Conservation (phyloP, 768 basidiomycete species). For the Kondoa malvinella region DNA sequence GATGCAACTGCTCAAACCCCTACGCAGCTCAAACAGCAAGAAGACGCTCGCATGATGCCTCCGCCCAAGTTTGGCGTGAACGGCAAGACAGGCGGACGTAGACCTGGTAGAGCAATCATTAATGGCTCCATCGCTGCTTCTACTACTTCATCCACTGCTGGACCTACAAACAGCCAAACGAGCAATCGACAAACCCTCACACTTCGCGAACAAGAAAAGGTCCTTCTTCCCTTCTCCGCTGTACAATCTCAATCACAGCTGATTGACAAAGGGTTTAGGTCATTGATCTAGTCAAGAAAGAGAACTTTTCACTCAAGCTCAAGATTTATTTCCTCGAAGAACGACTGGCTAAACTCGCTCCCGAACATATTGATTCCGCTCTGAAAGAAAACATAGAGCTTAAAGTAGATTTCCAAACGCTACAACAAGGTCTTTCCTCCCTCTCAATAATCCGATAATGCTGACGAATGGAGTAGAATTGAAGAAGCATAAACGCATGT, state of each 20-base stretch:
- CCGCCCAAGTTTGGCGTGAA: background rate
- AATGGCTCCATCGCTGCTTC: background rate
- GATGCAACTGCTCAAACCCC: background rate
- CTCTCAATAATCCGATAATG: background rate
- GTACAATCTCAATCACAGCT: background rate
- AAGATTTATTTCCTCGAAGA: constrained; percentile 92
- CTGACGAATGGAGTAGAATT: constrained; percentile 12
- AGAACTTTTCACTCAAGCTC: constrained; percentile 91
- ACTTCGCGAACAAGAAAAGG: constrained; percentile 91
- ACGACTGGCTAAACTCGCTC: constrained; percentile 55
- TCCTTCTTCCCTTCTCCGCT: constrained; percentile 30
- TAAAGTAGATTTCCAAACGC: constrained; percentile 31
- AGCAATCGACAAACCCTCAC: constrained; percentile 40
- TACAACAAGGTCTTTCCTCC: constrained; percentile 8
- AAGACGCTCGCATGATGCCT: background rate
- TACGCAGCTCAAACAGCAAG: background rate
- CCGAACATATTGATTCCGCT: constrained; percentile 66
- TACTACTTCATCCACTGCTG: background rate
- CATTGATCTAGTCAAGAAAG: constrained; percentile 86
- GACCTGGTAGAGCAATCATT: background rate
- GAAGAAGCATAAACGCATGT: constrained; percentile 27
- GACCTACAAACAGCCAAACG: background rate
- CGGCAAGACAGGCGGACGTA: background rate
- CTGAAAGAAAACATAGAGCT: constrained; percentile 59
- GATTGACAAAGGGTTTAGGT: constrained; percentile 40